These are phyloP conservation scores for Pichia sporocuriosa DNA, from an alignment of 805 yeast genomes.

Conservation along the genomic window DNA sequence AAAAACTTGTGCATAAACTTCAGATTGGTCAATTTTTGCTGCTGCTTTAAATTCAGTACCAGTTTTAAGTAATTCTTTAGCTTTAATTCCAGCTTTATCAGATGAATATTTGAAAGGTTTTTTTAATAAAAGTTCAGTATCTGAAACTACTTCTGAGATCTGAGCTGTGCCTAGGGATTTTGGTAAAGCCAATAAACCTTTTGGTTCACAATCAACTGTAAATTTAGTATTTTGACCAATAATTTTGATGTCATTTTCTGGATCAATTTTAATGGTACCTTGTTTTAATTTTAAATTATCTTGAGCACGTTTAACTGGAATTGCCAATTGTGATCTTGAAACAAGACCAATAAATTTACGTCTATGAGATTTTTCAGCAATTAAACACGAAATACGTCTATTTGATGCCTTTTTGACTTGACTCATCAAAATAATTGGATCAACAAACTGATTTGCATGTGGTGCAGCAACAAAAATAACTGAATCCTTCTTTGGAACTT, in stretches of 20 bases:
- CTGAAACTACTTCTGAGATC: constrained; percentile 59
- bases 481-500: constrained; percentile 54
- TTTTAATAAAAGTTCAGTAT: constrained; percentile 59
- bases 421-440: constrained; percentile 67
- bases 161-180: constrained; percentile 71
- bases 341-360: constrained; percentile 61
- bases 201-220: constrained; percentile 50
- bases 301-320: constrained; percentile 91
- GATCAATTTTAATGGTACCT: constrained; percentile 58
- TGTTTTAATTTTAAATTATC: constrained; percentile 65
- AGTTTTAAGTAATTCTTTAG: constrained; percentile 34
- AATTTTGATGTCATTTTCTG: constrained; percentile 37
- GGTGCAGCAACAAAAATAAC: constrained; percentile 79
- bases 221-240: constrained; percentile 58
- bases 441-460: constrained; percentile 83
- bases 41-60: constrained; percentile 68
- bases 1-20: constrained; percentile 79
- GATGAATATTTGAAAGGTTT: constrained; percentile 52
- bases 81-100: constrained; percentile 35
- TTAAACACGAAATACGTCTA: constrained; percentile 44
- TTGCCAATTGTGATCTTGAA: constrained; percentile 70
- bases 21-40: constrained; percentile 75
- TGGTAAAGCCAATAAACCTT: constrained; percentile 73
- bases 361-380: constrained; percentile 47
- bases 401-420: constrained; percentile 53